Base-by-base conservation (phyloP, 768 basidiomycete species). In the Tricholoma matsutake region DNA sequence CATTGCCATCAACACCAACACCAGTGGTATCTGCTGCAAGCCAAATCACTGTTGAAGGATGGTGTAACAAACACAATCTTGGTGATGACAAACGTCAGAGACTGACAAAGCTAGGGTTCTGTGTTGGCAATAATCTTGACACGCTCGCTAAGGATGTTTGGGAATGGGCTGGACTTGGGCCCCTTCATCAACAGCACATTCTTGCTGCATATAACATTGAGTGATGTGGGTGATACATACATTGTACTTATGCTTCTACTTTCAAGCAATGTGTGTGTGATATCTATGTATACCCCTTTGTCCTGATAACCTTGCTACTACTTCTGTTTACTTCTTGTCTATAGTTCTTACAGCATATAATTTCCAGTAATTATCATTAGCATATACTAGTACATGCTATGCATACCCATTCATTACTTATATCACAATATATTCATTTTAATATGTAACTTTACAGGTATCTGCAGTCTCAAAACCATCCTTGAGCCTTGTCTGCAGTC, bases 381-480 rank as follows among this genome's bases (percentile, higher is more conserved):
- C 41, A 43, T 43, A 43, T 43, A 43, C 41, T 20, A 18, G 41
- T 43, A 43, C 41, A 43, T 43, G 41, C 41, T 18, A 43, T 10
- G 18, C 41, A 43, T 43, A 20, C 41, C 41, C 41, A 5, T 43
- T 20, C 10, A 10, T 43, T 43, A 43, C 9, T 43, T 43, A 43
- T 18, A 43, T n/a, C n/a, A 5, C 18, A 43, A 43, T 43, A 43
- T 18, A 43, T 18, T 43, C 73, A 75, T 37, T 37, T 79, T n/a
- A n/a, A n/a, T n/a, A n/a, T n/a, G n/a, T n/a, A n/a, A n/a, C n/a
- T n/a, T n/a, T n/a, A n/a, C n/a, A n/a, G n/a, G n/a, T n/a, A n/a
- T n/a, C n/a, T n/a, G n/a, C n/a, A n/a, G n/a, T n/a, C n/a, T n/a
- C n/a, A n/a, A n/a, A n/a, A n/a, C n/a, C n/a, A n/a, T n/a, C n/a